A percentile compares a stretch with the other conserved stretches of the same genome.
Conservation (phyloP, 345 rosid species). For the Pugionium cornutum region DNA sequence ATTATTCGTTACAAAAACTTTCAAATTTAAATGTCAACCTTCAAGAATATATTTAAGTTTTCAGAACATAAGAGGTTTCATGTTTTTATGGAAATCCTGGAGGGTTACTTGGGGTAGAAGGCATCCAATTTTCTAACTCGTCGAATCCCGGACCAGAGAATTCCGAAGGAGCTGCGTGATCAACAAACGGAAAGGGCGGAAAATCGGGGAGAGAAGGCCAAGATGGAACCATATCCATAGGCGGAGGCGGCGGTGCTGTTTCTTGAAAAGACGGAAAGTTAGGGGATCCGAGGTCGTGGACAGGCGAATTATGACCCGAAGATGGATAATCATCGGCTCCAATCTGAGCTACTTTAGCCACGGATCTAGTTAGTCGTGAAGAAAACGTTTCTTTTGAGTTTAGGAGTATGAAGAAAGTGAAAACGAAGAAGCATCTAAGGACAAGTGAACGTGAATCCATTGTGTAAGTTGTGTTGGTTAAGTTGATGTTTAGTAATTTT, state of each 20-base stretch:
- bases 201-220: slow-evolving; percentile 35
- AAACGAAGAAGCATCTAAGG: slow-evolving; percentile 27
- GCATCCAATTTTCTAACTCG: slow-evolving; percentile 28
- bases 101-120: slow-evolving; percentile 39
- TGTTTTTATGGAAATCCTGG: slow-evolving; percentile 28
- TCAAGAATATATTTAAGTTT: background rate
- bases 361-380: slow-evolving; percentile 26
- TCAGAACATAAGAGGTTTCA: background rate
- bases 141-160: slow-evolving; percentile 15
- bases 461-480: background rate
- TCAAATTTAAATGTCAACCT: slow-evolving; percentile 1
- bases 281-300: slow-evolving; percentile 37
- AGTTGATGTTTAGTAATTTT: slow-evolving; percentile 1
- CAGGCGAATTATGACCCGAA: slow-evolving; percentile 35
- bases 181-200: slow-evolving; percentile 33
- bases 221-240: slow-evolving; percentile 19
- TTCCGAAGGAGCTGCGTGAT: slow-evolving; percentile 26
- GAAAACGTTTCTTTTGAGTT: slow-evolving; percentile 20
- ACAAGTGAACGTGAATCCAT: slow-evolving; percentile 29
- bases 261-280: slow-evolving; percentile 33
- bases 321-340: slow-evolving; percentile 42
- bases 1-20: slow-evolving; percentile 9
- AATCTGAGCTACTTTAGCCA: slow-evolving; percentile 23
- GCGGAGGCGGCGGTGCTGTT: slow-evolving; percentile 21
- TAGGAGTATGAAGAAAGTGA: slow-evolving; percentile 8